Conservation (phyloP, 768 basidiomycete genomes). For the Hydnum rufescens region DNA sequence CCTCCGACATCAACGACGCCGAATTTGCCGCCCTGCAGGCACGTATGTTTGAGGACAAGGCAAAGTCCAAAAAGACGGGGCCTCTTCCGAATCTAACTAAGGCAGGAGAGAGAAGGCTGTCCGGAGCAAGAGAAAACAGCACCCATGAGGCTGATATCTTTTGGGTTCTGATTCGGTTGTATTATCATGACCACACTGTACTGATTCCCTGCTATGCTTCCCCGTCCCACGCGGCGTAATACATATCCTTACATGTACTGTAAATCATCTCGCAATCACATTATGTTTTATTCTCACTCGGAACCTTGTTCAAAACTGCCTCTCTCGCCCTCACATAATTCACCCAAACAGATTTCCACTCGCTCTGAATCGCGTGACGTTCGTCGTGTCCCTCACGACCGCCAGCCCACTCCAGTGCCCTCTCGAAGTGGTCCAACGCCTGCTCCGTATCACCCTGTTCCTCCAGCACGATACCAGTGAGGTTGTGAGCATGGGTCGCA, state of each 20-base stretch:
- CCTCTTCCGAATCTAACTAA: too few relatives aligned
- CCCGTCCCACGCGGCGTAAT: too few relatives aligned
- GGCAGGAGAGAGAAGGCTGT: too few relatives aligned
- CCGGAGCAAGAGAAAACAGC: too few relatives aligned
- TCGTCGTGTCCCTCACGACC: conserved; percentile 4
- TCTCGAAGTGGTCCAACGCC: conserved; percentile 45
- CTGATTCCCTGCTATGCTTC: too few relatives aligned
- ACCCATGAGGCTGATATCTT: too few relatives aligned
- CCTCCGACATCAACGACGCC: background rate
- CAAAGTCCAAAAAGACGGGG: too few relatives aligned
- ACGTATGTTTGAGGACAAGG: background rate
- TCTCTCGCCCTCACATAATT: conserved; percentile 5
- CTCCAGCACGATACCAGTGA: conserved; percentile 50
- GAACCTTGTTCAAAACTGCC: background rate
- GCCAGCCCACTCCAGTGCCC: conserved; percentile 51
- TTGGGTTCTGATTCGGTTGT: too few relatives aligned
- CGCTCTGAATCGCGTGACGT: conserved; percentile 2
- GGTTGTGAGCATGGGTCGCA: conserved; percentile 56
- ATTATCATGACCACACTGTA: too few relatives aligned
- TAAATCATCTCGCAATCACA: too few relatives aligned
- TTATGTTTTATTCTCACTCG: too few relatives aligned
- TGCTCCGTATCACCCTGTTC: conserved; percentile 11
- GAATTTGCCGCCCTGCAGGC: background rate
- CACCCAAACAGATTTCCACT: conserved; percentile 8
- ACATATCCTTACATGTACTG: too few relatives aligned